Conservation (phyloP, 768 basidiomycete species). For the Trametes sanguinea region DNA sequence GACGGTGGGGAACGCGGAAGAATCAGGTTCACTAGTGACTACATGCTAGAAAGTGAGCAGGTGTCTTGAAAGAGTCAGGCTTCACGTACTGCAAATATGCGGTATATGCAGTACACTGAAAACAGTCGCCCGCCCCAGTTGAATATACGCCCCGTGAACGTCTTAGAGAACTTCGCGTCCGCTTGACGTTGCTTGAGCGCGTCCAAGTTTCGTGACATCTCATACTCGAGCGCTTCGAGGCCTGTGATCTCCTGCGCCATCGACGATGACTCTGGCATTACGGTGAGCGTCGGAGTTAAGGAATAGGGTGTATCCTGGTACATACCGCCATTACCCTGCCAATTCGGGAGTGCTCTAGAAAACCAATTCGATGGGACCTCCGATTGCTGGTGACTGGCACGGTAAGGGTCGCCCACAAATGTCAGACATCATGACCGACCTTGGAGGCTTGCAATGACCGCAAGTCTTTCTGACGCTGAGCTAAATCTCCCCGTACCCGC, state of each 20-base stretch:
- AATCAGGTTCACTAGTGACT: constrained; percentile 58
- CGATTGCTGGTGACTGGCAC: constrained; percentile 10
- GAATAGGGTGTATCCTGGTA: background rate
- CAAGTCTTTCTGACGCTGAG: constrained; percentile 39
- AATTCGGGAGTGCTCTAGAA: constrained; percentile 49
- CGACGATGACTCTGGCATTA: constrained; percentile 36
- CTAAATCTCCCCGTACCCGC: constrained; percentile 61
- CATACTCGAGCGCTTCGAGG: constrained; percentile 64
- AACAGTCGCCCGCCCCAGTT: constrained; percentile 53
- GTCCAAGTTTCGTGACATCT: constrained; percentile 63
- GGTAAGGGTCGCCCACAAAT: too few relatives aligned
- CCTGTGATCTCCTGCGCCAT: constrained; percentile 61
- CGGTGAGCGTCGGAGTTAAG: background rate
- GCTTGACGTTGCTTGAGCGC: constrained; percentile 51
- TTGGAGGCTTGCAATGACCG: constrained; percentile 34
- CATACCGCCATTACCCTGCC: constrained; percentile 46
- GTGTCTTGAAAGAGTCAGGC: background rate
- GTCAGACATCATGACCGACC: constrained; percentile 16
- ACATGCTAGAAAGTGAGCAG: background rate
- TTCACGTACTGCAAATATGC: constrained; percentile 59
- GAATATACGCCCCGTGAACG: constrained; percentile 55
- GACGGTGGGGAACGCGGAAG: constrained; percentile 33
- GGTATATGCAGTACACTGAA: constrained; percentile 65
- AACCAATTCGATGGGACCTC: constrained; percentile 42
- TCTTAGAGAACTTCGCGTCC: constrained; percentile 50